Evolutionary conservation across 75 land plant genomes (phyloP).

Genomic region (Sequoia sempervirens): DNA sequence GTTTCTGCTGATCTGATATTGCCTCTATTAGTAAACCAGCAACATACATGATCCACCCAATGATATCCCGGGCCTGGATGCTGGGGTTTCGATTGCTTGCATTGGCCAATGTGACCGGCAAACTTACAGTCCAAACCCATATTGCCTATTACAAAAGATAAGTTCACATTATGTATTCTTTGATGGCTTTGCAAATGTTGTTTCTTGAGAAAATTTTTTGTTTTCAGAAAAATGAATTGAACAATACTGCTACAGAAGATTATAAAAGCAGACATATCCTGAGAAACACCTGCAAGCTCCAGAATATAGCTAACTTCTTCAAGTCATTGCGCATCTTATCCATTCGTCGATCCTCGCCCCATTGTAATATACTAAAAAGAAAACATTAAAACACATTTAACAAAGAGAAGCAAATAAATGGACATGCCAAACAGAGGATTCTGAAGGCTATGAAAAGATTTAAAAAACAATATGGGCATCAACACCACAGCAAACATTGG

Average conservation of each 20-base stretch:
- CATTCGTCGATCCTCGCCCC: slow-evolving; percentile 95
- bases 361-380: slow-evolving; percentile 64
- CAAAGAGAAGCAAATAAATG: slow-evolving; percentile 1
- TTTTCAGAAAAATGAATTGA: background rate
- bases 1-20: slow-evolving; percentile 86
- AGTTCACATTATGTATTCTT: background rate
- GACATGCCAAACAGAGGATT: background rate
- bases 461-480: background rate
- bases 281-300: slow-evolving; percentile 77
- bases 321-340: slow-evolving; percentile 85
- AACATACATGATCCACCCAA: slow-evolving; percentile 88
- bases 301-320: slow-evolving; percentile 74
- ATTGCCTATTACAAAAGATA: slow-evolving; percentile 59
- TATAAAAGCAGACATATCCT: background rate
- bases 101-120: slow-evolving; percentile 92
- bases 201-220: background rate
- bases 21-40: slow-evolving; percentile 71
- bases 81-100: slow-evolving; percentile 68
- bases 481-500: background rate
- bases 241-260: background rate
- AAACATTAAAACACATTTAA: background rate
- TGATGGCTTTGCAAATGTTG: background rate
- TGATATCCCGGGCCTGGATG: slow-evolving; percentile 51
- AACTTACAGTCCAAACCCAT: slow-evolving; percentile 98
- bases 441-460: background rate